Evolutionary conservation across 1,284 basidiomycete species (phyloP).

Genomic region (Leccinum fallax): DNA sequence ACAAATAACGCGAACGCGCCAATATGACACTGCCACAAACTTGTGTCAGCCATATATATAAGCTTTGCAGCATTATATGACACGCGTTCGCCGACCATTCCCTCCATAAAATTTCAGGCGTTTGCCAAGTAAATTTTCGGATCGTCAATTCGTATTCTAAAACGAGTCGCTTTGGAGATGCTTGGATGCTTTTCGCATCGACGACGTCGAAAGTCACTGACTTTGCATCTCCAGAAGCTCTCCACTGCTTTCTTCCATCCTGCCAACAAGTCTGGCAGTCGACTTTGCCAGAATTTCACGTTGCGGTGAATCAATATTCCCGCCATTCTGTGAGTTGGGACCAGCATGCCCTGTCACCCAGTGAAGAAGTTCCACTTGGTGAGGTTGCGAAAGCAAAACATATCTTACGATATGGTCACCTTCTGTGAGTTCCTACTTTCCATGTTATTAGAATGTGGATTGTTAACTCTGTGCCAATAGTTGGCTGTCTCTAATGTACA

Average conservation of each 20-base stretch:
- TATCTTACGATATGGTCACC: background rate
- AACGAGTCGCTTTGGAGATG: too few relatives aligned
- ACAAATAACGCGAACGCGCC: slow-evolving; percentile 29
- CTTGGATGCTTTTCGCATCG: too few relatives aligned
- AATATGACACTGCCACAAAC: background rate
- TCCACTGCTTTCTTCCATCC: background rate
- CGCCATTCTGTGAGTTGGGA: background rate
- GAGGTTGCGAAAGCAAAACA: background rate
- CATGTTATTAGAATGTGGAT: background rate
- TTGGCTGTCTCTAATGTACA: background rate
- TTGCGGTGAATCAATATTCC: background rate
- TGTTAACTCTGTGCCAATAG: background rate
- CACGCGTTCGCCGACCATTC: too few relatives aligned
- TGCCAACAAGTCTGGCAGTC: background rate
- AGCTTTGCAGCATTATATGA: too few relatives aligned
- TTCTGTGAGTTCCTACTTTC: background rate
- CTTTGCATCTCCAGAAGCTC: background rate
- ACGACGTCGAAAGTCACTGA: too few relatives aligned
- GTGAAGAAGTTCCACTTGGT: background rate
- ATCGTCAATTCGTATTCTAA: too few relatives aligned
- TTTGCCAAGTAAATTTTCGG: too few relatives aligned
- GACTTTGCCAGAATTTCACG: background rate
- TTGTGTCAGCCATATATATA: too few relatives aligned
- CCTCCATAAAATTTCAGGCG: too few relatives aligned
- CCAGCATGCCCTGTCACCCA: background rate